phyloP scores from a whole-genome alignment of 441 rosid genomes.

The Gossypium aridum region DNA sequence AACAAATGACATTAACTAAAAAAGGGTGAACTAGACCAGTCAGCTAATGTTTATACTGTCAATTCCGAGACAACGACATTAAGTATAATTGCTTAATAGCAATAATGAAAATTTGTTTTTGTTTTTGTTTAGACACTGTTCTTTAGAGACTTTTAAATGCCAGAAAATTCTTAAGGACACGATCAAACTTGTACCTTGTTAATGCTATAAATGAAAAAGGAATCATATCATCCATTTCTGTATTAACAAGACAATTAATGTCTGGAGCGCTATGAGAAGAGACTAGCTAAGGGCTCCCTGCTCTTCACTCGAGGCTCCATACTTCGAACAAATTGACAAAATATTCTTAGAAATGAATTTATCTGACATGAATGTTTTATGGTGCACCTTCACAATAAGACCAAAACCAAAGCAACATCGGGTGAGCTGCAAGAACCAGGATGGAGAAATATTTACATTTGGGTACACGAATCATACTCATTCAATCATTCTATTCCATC shows the following conservation, averaged over 20 bases:
- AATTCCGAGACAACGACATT: neutral
- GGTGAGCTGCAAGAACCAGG: neutral
- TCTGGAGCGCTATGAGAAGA: conserved; percentile 72
- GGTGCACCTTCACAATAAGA: neutral
- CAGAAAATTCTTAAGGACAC: neutral
- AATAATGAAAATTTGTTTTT: neutral
- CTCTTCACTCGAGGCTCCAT: conserved; percentile 76
- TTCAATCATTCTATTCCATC: neutral
- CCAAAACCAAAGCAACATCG: neutral
- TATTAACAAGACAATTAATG: conserved; percentile 28
- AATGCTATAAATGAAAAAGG: conserved; percentile 15
- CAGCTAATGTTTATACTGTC: neutral
- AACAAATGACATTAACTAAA: neutral
- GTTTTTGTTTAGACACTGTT: neutral
- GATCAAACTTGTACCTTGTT: conserved; percentile 10
- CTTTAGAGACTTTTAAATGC: neutral
- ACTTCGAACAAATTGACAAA: neutral
- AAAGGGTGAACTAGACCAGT: neutral
- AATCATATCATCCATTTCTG: conserved; percentile 28
- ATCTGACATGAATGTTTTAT: neutral
- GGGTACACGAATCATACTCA: neutral
- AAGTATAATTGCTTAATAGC: neutral
- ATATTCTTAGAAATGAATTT: neutral
- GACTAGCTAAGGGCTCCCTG: conserved; percentile 42
- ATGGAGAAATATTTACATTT: neutral